Percentiles rank a stretch among this genome's conserved stretches.
Conservation (phyloP, 2,329 filamentous ascomycete genomes). For the Chrysosporium queenslandicum region DNA sequence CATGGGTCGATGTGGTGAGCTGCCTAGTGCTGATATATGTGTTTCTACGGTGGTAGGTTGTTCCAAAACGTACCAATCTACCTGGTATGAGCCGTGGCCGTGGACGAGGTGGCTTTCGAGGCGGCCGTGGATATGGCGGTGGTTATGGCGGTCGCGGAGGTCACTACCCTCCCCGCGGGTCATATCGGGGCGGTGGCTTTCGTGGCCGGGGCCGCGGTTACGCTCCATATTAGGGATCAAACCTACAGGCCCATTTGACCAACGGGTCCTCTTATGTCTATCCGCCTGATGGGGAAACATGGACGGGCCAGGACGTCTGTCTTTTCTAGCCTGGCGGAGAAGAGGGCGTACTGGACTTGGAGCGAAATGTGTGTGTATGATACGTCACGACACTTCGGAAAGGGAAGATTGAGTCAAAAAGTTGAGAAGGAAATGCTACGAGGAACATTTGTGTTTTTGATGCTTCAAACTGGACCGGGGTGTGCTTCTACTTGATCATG, state of each 20-base stretch:
- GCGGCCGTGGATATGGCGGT: constrained; percentile 31
- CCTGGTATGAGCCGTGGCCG: constrained; percentile 81
- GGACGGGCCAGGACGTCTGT: not conserved
- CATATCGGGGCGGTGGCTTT: constrained; percentile 23
- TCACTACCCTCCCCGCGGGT: constrained; percentile 16
- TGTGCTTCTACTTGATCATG: not conserved
- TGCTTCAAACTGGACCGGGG: no score
- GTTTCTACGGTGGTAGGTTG: constrained; percentile 46
- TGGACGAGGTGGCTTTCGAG: constrained; percentile 43
- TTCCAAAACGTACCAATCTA: constrained; percentile 86
- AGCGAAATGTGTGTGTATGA: constrained; percentile 7
- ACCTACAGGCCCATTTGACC: constrained; percentile 10
- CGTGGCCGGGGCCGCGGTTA: constrained; percentile 34
- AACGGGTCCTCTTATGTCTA: not conserved
- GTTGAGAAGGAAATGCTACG: not conserved
- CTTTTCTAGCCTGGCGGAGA: not conserved
- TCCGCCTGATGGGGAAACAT: not conserved
- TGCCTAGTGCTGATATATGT: not conserved
- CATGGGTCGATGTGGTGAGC: not conserved
- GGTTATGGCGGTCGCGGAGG: constrained; percentile 42
- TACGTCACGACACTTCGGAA: constrained; percentile 8
- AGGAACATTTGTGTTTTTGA: no score
- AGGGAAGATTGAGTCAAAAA: not conserved
- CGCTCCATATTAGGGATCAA: constrained; percentile 33
- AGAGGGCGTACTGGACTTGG: not conserved